A percentile compares a stretch with the other conserved stretches of the same genome.
Evolutionary conservation across 768 basidiomycete species (phyloP).

Genomic region (Agaricus subrufescens): DNA sequence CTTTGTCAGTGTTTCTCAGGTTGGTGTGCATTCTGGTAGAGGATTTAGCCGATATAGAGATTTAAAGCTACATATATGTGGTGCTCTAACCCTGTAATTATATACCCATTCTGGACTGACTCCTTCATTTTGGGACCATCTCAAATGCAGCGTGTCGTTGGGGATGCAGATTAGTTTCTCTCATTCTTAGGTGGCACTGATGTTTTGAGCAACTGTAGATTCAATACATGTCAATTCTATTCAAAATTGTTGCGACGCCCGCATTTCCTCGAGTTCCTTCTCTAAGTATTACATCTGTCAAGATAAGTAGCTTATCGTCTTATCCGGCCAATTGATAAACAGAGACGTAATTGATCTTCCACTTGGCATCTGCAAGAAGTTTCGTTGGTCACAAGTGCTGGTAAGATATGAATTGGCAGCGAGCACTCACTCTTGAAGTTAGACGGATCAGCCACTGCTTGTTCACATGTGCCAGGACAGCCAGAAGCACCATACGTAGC

Average conservation of each 20-base stretch:
- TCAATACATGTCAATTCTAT: constrained; percentile 71
- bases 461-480: constrained; percentile 42
- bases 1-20: constrained; percentile 96
- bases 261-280: too few relatives aligned
- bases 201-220: constrained; percentile 46
- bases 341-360: constrained; percentile 53
- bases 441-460: constrained; percentile 47
- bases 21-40: constrained; percentile 85
- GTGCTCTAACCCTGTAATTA: constrained; percentile 7
- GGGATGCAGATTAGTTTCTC: constrained; percentile 55
- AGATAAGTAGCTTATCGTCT: too few relatives aligned
- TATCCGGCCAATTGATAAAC: constrained; percentile 31
- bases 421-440: constrained; percentile 41
- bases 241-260: too few relatives aligned
- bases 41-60: neutral
- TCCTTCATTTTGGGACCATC: neutral
- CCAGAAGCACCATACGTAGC: constrained; percentile 28
- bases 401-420: neutral
- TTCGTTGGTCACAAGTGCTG: neutral
- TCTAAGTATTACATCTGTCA: too few relatives aligned
- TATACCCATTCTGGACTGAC: constrained; percentile 1
- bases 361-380: constrained; percentile 39
- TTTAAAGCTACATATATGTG: constrained; percentile 1
- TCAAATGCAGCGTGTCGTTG: constrained; percentile 67
- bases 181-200: constrained; percentile 1